A percentile compares a stretch with the other conserved stretches of the same genome.
Evolutionary conservation across 257 asterid species (phyloP).

Genomic region (Nicotiana undulata): DNA sequence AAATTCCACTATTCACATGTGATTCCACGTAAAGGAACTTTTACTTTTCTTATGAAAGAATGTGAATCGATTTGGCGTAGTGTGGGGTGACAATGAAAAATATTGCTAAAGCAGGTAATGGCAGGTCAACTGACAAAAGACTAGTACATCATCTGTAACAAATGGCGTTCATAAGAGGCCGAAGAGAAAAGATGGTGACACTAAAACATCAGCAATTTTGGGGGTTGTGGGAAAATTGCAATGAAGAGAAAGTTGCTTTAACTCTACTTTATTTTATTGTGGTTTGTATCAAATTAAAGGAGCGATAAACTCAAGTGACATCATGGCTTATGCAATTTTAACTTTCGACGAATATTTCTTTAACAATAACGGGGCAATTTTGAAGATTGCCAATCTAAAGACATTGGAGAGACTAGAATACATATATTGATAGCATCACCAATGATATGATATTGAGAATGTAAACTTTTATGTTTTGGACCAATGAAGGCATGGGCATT

Average conservation of each 20-base stretch:
- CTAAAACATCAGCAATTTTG: slow-evolving; percentile 7
- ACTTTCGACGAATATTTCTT: too few relatives aligned
- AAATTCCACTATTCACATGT: not conserved
- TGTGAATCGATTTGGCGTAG: not conserved
- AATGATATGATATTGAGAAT: not conserved
- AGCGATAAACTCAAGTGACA: slow-evolving; percentile 23
- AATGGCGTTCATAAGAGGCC: slow-evolving; percentile 8
- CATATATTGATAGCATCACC: not conserved
- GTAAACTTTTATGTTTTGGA: not conserved
- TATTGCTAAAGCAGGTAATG: slow-evolving; percentile 28
- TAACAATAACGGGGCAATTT: too few relatives aligned
- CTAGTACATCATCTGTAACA: slow-evolving; percentile 13
- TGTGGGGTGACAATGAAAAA: not conserved
- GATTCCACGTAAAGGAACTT: not conserved
- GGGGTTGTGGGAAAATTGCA: slow-evolving; percentile 4
- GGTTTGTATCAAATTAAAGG: not conserved
- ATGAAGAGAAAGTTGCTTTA: not conserved
- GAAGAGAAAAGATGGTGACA: not conserved
- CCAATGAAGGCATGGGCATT: not conserved
- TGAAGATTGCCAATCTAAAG: not conserved
- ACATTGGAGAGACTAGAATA: not conserved
- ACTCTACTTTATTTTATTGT: not conserved
- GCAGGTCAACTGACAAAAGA: slow-evolving; percentile 31
- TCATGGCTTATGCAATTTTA: slow-evolving; percentile 34
- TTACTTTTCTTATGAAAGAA: not conserved